Base-by-base conservation (phyloP, 2,329 filamentous ascomycete species). In the Penicillium palitans region DNA sequence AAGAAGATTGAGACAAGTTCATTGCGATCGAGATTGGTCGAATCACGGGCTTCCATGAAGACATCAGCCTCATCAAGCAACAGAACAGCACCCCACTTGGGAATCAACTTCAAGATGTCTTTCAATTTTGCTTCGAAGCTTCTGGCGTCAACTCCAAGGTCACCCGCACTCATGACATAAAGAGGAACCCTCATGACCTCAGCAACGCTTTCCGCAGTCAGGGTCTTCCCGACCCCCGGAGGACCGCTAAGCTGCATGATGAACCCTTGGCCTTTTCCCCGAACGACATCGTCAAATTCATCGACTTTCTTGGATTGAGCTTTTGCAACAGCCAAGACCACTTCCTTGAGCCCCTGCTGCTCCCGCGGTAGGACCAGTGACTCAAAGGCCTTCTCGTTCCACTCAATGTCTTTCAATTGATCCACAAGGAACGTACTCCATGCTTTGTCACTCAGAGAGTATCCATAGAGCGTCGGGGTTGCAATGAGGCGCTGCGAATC, bases 211-310 rank as follows among this genome's bases (percentile, higher is more conserved):
- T 82, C 81, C 6, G 78, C 79, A 4, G 80, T 82, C 25, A 81
- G 66, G 0, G 82, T 84, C 70, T 84, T 84, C 15, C 82, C 82
- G 2, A 83, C 80, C 3, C 82, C 82, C 0, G 82, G 81, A 0
- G 79, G 79, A 2, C 81, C 82, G 45, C 73, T 76, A 2, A 84
- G 74, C 4, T 83, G 73, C 56, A 83, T 72, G 55, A 83, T 81
- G 53, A 83, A 76, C 10, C 82, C 81, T 17, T 75, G 74, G 13
- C 82, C 82, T 63, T 84, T 84, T 31, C 80, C 81, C 29, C 78
- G 73, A 27, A 84, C 79, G 19, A 83, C 71, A 61, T 83, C 80
- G 64, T 82, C 80, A 61, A 82, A 81, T 10, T 63, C 52, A 29
- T 72, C 72, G 19, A 70, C 64, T 37, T 76, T 71, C 41, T 70